Conservation (phyloP, 2,329 filamentous ascomycete species). For the Sodiomyces alkalinus region DNA sequence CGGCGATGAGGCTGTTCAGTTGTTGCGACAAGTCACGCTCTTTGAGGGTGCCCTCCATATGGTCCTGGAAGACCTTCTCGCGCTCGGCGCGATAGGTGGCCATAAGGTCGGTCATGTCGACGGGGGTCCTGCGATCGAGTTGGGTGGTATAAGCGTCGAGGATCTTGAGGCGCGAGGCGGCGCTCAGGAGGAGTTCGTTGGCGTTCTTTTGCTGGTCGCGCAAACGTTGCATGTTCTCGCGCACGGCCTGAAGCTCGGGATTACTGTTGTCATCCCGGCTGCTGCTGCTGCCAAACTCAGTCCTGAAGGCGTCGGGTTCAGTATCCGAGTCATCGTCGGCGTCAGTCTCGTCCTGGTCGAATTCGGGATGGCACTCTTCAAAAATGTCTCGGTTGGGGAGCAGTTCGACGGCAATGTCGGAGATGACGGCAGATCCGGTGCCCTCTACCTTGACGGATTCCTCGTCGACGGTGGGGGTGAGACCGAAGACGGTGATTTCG, state of each 20-base stretch:
- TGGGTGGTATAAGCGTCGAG: constrained; percentile 24
- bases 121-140: constrained; percentile 16
- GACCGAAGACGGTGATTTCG: constrained; percentile 39
- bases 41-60: constrained; percentile 16
- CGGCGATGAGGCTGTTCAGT: constrained; percentile 2
- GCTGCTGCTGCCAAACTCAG: too few relatives aligned
- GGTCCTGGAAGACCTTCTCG: constrained; percentile 24
- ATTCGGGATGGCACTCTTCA: constrained; percentile 35
- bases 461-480: constrained; percentile 39
- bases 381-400: constrained; percentile 39
- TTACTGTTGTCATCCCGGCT: too few relatives aligned
- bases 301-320: too few relatives aligned
- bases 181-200: constrained; percentile 16
- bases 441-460: constrained; percentile 47
- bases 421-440: constrained; percentile 38
- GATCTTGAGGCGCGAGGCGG: constrained; percentile 22
- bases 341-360: constrained; percentile 19
- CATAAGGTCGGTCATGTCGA: constrained; percentile 21
- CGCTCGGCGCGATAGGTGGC: constrained; percentile 27
- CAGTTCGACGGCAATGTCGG: constrained; percentile 45
- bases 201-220: constrained; percentile 14
- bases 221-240: constrained; percentile 16
- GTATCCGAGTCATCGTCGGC: constrained; percentile 12
- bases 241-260: constrained; percentile 13
- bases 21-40: constrained; percentile 15